phyloP scores from a whole-genome alignment of 768 basidiomycete genomes.

The Mycena rebaudengoi region DNA sequence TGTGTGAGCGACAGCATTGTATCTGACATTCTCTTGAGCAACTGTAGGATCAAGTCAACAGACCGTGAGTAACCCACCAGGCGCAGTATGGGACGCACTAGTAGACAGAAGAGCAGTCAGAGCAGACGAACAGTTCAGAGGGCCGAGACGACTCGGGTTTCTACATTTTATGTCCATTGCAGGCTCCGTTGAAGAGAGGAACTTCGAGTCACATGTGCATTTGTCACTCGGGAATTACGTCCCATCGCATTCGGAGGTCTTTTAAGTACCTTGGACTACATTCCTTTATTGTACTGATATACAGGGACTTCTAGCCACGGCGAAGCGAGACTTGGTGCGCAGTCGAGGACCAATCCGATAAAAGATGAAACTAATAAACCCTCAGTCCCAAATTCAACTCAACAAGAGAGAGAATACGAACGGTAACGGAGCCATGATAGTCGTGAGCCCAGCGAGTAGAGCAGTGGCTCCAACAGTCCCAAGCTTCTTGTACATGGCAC shows the following conservation, averaged over 20 bases:
- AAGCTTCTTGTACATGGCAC: conserved; percentile 72
- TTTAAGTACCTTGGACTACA: background rate
- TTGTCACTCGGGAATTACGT: too few relatives aligned
- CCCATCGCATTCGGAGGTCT: background rate
- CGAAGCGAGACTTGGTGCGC: conserved; percentile 53
- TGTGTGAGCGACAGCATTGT: too few relatives aligned
- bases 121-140: too few relatives aligned
- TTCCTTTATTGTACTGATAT: background rate
- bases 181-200: too few relatives aligned
- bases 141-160: too few relatives aligned
- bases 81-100: too few relatives aligned
- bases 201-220: too few relatives aligned
- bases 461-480: conserved; percentile 79
- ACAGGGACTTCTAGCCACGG: conserved; percentile 18
- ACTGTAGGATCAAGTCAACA: too few relatives aligned
- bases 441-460: conserved; percentile 70
- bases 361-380: conserved; percentile 53
- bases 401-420: conserved; percentile 46
- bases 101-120: too few relatives aligned
- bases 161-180: too few relatives aligned
- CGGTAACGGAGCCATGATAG: conserved; percentile 70
- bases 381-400: background rate
- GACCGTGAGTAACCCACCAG: too few relatives aligned
- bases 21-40: too few relatives aligned
- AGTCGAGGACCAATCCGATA: conserved; percentile 54